Evolutionary conservation across 306 rosid genomes (phyloP), one percentile per base, ranked within the genome.

Genomic region (Glycine tomentella): DNA sequence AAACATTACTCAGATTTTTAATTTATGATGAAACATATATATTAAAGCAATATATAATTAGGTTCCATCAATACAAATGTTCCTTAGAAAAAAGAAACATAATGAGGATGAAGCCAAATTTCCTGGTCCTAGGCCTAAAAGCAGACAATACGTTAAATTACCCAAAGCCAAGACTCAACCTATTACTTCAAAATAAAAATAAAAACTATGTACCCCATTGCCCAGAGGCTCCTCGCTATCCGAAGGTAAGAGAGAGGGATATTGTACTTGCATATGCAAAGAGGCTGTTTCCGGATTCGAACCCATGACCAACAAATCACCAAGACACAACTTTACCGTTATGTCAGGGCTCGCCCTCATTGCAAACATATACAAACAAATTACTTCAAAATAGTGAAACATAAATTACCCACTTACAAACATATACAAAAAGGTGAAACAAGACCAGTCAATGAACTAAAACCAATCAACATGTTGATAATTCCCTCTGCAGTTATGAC

Each of bases 81-180:
- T 31, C 63, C 25, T 50, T 74, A n/a, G 50, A 45, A 71, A 16
- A 34, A 69, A 64, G 77, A 58, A 52, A 52, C 16, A 49, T 64
- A 20, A 74, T 34, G 64, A 55, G 67, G 75, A 53, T 56, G 52
- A n/a, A 76, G 53, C 67, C 20, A 64, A 76, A 46, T 45, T 52
- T 70, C 70, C 58, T 57, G 65, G 62, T 74, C 50, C 63, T 65
- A 55, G 46, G 69, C 52, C 76, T 57, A 25, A 13, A 57, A 31
- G 46, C 65, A 48, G 25, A 63, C 8, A 52, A 53, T 16, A 44
- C 8, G 3, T 52, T 34, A 31, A 67, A 45, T 69, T 46, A 56
- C 44, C 48, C 14, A 16, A 63, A 79, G 81, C 75, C 62, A 57
- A 71, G 14, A 77, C 20, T 77, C 31, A 66, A 67, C n/a, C 48